Evolutionary conservation across 345 rosid species (phyloP), one percentile per base, ranked within the genome.

Genomic region (Acer saccharum): DNA sequence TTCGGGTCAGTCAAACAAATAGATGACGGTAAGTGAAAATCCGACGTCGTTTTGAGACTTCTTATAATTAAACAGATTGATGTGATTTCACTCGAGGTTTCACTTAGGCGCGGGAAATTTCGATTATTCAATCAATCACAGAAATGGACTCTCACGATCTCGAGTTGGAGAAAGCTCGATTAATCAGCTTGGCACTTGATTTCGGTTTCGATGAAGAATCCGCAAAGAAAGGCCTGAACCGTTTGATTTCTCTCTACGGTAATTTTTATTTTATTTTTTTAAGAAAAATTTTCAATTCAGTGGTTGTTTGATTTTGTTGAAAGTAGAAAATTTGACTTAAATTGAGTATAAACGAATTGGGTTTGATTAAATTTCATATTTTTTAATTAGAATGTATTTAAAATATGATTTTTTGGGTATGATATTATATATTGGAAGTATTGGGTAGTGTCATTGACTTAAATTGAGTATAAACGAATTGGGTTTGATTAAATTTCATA

Each of bases 171-270:
- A 90, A 85, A 83, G 85, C 88, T 78, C 88, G 92, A 76, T 78
- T 92, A 54, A 63, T 90, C 43, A 90, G 92, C 89, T 78, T 93
- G 78, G 96, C 98, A 58, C 83, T 88, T 27, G 88, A 87, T 0
- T 82, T 86, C 39, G 97, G 99, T n/a, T 93, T 93, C 83, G 91
- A 90, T 52, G 84, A 89, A 66, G 87, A 88, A 29, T 85, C 93
- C 14, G 89, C 94, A 5, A 84, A 71, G 65, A 89, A 83, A 73
- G 85, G 92, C 83, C 80, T 93, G 46, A 87, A 90, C 74, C 90
- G 91, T 72, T 84, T 91, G 84, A 78, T 95, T 81, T 85, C 87
- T 67, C 98, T 93, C 57, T 95, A 91, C 81, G 93, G 94, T 93
- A 91, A 64, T 23, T 8, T 14, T 17, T 27, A 17, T 27, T 29